Evolutionary conservation across 257 asterid genomes (phyloP).

Genomic region (Marsdenia floribunda): DNA sequence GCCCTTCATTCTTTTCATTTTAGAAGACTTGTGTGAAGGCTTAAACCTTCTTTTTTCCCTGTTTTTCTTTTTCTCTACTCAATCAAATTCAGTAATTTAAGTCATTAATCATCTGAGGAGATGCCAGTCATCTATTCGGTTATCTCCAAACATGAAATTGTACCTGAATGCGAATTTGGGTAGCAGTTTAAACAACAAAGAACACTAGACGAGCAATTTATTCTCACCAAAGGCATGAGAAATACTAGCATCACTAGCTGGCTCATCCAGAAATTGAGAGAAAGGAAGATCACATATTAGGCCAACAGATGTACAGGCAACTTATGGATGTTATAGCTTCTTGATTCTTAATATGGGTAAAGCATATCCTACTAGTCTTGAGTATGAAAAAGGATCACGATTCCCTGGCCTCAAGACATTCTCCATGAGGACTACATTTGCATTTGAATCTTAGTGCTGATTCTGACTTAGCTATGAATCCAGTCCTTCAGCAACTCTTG

Average conservation of each 20-base stretch:
- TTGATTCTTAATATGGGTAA: not conserved
- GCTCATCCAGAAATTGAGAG: not conserved
- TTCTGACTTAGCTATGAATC: not conserved
- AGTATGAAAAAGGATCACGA: not conserved
- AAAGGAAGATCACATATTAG: not conserved
- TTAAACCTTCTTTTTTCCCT: not conserved
- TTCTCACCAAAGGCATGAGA: not conserved
- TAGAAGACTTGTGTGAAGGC: not conserved
- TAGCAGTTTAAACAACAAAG: not conserved
- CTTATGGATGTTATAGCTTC: not conserved
- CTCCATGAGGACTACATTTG: not conserved
- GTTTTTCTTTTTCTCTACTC: not conserved
- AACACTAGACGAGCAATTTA: not conserved
- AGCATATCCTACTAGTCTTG: not conserved
- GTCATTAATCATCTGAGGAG: not conserved
- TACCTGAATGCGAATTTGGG: not conserved
- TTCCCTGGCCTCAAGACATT: not conserved
- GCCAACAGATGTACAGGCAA: not conserved
- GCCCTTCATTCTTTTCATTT: not conserved
- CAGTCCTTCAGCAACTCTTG: not conserved
- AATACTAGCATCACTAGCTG: not conserved
- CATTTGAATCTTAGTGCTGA: not conserved
- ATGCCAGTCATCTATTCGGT: not conserved
- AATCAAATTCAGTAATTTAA: not conserved
- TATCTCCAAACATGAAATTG: not conserved